phyloP scores from a whole-genome alignment of 2,329 filamentous ascomycete genomes.

The Aspergillus melleus region DNA sequence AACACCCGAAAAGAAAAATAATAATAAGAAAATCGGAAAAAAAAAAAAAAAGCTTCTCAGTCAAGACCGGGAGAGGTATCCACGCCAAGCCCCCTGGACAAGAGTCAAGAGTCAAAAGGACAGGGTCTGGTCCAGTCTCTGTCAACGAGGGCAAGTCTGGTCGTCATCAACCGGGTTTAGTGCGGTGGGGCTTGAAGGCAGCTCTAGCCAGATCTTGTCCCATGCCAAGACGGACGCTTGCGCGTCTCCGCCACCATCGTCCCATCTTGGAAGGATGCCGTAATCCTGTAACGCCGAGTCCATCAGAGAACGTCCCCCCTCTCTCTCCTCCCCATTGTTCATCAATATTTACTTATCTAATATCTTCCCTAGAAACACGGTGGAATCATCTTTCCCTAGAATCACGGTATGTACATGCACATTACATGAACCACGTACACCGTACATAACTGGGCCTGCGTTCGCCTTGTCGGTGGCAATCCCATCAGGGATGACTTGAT shows the following conservation, averaged over 20 bases:
- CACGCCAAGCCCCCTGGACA: conserved; percentile 24
- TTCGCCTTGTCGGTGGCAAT: conserved; percentile 4
- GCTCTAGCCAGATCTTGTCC: conserved; percentile 32
- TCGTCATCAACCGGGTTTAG: conserved; percentile 22
- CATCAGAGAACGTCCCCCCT: neutral
- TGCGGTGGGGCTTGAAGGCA: conserved; percentile 19
- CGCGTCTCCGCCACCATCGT: conserved; percentile 36
- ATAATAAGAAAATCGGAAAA: neutral
- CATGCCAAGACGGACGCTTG: conserved; percentile 41
- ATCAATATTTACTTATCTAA: too few relatives aligned
- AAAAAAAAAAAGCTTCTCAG: neutral
- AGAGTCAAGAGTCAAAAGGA: neutral
- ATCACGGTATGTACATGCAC: neutral
- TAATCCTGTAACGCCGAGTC: conserved; percentile 21
- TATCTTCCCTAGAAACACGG: too few relatives aligned
- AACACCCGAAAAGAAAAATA: neutral
- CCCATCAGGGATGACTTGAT: neutral
- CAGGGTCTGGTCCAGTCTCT: conserved; percentile 17
- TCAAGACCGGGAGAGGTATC: conserved; percentile 7
- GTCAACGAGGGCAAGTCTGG: conserved; percentile 4
- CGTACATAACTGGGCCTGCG: neutral
- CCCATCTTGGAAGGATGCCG: conserved; percentile 16
- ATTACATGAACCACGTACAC: neutral
- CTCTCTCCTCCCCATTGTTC: neutral
- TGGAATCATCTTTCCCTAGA: neutral